Evolutionary conservation across 805 yeast species (phyloP), one percentile per base, ranked within the genome.

Genomic region (Kodamaea fukazawae): DNA sequence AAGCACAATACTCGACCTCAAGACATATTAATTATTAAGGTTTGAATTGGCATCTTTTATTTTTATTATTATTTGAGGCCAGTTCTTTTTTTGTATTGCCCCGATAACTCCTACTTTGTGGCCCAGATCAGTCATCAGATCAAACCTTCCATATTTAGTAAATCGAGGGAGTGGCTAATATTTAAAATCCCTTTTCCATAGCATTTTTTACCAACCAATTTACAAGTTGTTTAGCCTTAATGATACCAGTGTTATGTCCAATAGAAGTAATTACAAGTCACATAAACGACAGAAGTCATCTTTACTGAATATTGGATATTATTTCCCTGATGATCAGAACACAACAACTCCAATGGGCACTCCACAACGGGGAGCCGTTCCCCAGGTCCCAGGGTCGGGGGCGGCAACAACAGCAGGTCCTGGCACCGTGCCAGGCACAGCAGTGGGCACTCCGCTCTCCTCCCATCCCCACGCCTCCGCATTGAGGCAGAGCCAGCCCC

Each of bases 201-300:
- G 23, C 23, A 20, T 20, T 20, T 20, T 20, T 20, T 20, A 20
- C 23, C 23, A 20, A 5, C 23, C 23, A 20, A 6, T 20, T 33
- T 29, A 28, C 36, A 33, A 33, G 16, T 12, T 33, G 36, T 33
- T 28, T 33, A 17, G 13, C 29, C 29, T 28, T 27, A 26, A 23
- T 38, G 36, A 38, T 30, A 25, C 40, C 34, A 17, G 28, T 16
- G 31, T 16, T 16, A 50, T 50, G 54, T 35, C 53, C 35, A 46
- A 48, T 32, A 44, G 43, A 33, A 46, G 49, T 31, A 23, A 37
- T 15, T 34, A 38, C 36, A 41, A 48, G 49, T 40, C 60, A 12
- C 70, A 64, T 47, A 64, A 64, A 46, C 67, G 70, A 39, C 69
- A 63, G 51, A 64, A 64, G 43, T 60, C 65, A 41, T 60, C 63